Evolutionary conservation across 495 filamentous ascomycete genomes (phyloP), one percentile per base, ranked within the genome.

Genomic region (Penicillium paradoxum): DNA sequence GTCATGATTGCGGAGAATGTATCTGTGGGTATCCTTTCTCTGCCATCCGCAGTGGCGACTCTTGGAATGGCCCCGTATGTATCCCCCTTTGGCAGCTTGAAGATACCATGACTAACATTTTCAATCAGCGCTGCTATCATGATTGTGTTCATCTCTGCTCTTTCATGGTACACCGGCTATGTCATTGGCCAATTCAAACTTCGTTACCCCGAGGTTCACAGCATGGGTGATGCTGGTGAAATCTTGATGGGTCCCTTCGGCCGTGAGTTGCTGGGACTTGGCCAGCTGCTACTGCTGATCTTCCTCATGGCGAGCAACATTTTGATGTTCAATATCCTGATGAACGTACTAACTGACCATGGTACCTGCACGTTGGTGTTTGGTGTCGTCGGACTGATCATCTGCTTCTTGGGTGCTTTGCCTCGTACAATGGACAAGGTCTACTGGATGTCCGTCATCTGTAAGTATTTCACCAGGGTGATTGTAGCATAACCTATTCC

Each of bases 251-350:
- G 86, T 14, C 72, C 58, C 13, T 62, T 82, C 24, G 86, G 86
- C 0, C 81, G 83, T 41, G 83, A 86, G 54, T 45, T 90, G 25
- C 68, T 85, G 49, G 80, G 80, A 9, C 64, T 69, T 44, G 83
- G 82, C 58, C 85, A 87, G 59, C 65, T 80, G 7, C 57, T 88
- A 42, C 79, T 89, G 54, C 72, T 90, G 18, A 68, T 86, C 27
- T 90, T 91, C 71, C 81, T 87, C 49, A 84, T 87, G 72, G 86
- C 79, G 6, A 86, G 84, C 24, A 87, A 92, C 59, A 79, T 89
- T 0, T 77, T 84, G 53, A 83, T 87, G 56, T 70, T 88, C 24
- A 68, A 71, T 29, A 85, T 88, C 18, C 79, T 90, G 40, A 73
- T 84, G 49, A 77, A 90, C 44, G 80, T 74, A 10, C 62, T 91